A percentile compares a stretch with the other conserved stretches of the same genome.
phyloP scores from a whole-genome alignment of 176 grass and related monocot genomes.

The Otatea glauca region DNA sequence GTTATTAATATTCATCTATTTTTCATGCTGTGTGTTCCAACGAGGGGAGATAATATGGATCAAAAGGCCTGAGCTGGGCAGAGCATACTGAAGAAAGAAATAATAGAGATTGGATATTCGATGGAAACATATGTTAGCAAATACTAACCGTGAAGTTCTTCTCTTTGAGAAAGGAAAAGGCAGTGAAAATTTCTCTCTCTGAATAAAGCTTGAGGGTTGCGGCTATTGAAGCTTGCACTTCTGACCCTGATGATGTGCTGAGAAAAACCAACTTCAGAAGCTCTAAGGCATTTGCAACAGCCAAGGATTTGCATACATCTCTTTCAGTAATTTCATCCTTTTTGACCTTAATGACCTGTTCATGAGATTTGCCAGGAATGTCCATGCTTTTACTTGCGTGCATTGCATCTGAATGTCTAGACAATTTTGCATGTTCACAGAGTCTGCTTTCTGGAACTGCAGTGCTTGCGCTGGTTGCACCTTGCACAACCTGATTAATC shows the following conservation, averaged over 20 bases:
- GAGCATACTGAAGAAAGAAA: constrained; percentile 27
- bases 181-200: constrained; percentile 82
- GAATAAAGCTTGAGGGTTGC: constrained; percentile 79
- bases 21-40: not conserved
- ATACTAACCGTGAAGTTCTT: constrained; percentile 77
- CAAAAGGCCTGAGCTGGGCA: constrained; percentile 15
- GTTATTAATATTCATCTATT: not conserved
- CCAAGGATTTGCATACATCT: constrained; percentile 66
- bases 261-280: constrained; percentile 90
- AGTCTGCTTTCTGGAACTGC: constrained; percentile 41
- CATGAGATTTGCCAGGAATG: constrained; percentile 28
- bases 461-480: constrained; percentile 30
- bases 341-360: constrained; percentile 54
- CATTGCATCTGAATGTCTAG: constrained; percentile 38
- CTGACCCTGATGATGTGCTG: constrained; percentile 67
- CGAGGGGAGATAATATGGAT: not conserved
- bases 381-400: constrained; percentile 48
- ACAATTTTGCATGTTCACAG: constrained; percentile 35
- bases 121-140: constrained; percentile 41
- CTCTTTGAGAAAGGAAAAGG: constrained; percentile 85
- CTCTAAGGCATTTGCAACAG: constrained; percentile 81
- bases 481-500: constrained; percentile 49
- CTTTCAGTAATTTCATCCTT: constrained; percentile 63
- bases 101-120: constrained; percentile 6
- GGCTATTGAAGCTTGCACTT: constrained; percentile 74